Conservation (phyloP, 352 stramenopile genomes). For the Phytophthora agathidicida region DNA sequence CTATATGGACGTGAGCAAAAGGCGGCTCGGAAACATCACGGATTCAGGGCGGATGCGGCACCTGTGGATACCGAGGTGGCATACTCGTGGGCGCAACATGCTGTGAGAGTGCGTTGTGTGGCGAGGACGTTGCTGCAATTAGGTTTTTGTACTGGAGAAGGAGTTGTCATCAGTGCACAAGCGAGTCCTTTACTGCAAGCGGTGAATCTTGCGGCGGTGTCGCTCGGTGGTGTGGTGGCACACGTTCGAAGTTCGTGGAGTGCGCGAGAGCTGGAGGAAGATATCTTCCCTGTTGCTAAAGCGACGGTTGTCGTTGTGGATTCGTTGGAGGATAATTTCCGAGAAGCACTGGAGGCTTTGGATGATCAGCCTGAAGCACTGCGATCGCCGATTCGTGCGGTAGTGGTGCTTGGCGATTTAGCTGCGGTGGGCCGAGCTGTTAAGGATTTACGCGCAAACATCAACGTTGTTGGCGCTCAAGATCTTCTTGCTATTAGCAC, state of each 20-base stretch:
- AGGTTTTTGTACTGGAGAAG: constrained; percentile 62
- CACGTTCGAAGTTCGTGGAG: constrained; percentile 69
- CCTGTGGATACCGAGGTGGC: constrained; percentile 16
- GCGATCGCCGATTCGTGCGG: constrained; percentile 40
- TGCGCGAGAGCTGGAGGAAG: constrained; percentile 47
- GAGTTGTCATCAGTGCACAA: constrained; percentile 56
- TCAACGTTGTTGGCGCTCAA: constrained; percentile 54
- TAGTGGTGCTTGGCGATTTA: constrained; percentile 46
- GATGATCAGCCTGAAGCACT: constrained; percentile 28
- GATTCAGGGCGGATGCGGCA: neutral
- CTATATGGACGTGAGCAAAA: constrained; percentile 25
- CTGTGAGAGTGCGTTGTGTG: constrained; percentile 35
- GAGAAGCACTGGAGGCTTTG: constrained; percentile 32
- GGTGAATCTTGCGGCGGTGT: constrained; percentile 64
- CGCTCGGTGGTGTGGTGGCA: constrained; percentile 57
- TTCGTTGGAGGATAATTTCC: constrained; percentile 51
- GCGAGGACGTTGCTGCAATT: constrained; percentile 58
- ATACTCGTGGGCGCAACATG: constrained; percentile 37
- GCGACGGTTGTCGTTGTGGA: constrained; percentile 71
- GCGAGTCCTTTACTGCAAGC: constrained; percentile 54
- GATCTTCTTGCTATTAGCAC: constrained; percentile 44
- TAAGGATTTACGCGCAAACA: constrained; percentile 32
- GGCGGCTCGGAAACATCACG: neutral
- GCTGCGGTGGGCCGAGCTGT: constrained; percentile 15
- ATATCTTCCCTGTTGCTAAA: constrained; percentile 59